phyloP scores from a whole-genome alignment of 2,329 filamentous ascomycete genomes.

The Fusarium papillatum region DNA sequence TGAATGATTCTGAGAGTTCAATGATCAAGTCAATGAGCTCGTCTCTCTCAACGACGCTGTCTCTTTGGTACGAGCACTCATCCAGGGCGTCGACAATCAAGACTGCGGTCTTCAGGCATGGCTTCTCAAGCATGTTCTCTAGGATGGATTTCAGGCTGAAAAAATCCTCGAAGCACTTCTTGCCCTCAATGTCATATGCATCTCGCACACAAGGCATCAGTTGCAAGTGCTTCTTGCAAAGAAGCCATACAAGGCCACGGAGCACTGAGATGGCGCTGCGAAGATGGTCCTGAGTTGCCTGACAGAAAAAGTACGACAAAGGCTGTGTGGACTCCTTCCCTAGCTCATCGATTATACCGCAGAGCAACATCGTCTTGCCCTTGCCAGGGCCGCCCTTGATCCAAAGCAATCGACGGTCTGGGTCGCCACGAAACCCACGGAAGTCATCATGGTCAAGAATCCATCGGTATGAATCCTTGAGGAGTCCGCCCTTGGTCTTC shows the following conservation, averaged over 20 bases:
- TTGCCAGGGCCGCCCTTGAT: slow-evolving; percentile 53
- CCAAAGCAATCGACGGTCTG: slow-evolving; percentile 43
- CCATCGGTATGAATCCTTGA: slow-evolving; percentile 47
- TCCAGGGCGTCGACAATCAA: slow-evolving; percentile 63
- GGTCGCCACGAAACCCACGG: slow-evolving; percentile 39
- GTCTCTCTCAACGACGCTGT: slow-evolving; percentile 3
- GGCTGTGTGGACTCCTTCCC: not conserved
- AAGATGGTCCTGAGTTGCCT: slow-evolving; percentile 52
- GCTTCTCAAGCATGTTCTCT: slow-evolving; percentile 48
- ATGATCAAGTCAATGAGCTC: slow-evolving; percentile 49
- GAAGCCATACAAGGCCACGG: slow-evolving; percentile 57
- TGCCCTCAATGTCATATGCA: slow-evolving; percentile 50
- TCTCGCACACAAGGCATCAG: slow-evolving; percentile 51
- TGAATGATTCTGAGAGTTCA: not conserved
- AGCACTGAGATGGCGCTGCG: slow-evolving; percentile 57
- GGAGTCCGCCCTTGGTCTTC: slow-evolving; percentile 36
- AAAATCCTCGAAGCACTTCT: slow-evolving; percentile 52
- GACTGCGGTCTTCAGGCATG: slow-evolving; percentile 30
- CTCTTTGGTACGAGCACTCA: slow-evolving; percentile 50
- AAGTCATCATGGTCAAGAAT: slow-evolving; percentile 47
- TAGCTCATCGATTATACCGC: slow-evolving; percentile 45
- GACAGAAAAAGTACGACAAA: slow-evolving; percentile 57
- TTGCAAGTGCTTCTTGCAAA: slow-evolving; percentile 51
- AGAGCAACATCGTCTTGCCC: slow-evolving; percentile 55
- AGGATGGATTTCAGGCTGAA: slow-evolving; percentile 57